Evolutionary conservation across 2,329 filamentous ascomycete species (phyloP), one percentile per base, ranked within the genome.

Genomic region (Macrophomina phaseolina): DNA sequence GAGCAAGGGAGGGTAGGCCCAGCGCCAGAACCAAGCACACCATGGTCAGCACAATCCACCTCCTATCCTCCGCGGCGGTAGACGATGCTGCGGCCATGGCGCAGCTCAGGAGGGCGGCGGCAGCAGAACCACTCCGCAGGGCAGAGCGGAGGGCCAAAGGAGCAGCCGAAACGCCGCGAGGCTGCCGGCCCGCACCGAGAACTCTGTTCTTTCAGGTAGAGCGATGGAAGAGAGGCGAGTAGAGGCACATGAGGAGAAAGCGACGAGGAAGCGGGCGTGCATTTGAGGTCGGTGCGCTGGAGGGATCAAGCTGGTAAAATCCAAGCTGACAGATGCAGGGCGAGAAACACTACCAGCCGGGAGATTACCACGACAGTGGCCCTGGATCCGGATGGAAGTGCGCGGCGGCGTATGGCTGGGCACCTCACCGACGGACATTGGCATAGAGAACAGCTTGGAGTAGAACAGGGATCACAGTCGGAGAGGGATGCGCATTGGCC

Each of bases 11-110:
- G 11, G 64, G 46, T 42, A 66, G 16, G 11, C 51, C 46, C 45
- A 66, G 36, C 18, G 64, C 45, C 42, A 66, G 28, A 2, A 23
- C 42, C 52, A 66, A 28, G 14, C 64, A 51, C 23, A 60, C 42
- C 9, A 66, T 52, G 32, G 46, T 48, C n/a, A 66, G 45, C 18
- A 66, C 45, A 5, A 66, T 6, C 53, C 53, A 66, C 32, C 64
- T 46, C 23, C 36, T 48, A 11, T 66, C 64, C 36, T 66, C 64
- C 2, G 8, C n/a, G n/a, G 60, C 28, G 28, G 49, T 16, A 14
- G 61, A 23, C 16, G 58, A 62, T 3, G 40, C 32, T 5, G 61
- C 42, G 11, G 52, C 52, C 63, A 65, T 65, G 63, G 12, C 32
- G 63, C 3, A 9, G 18, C 7, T 14, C 32, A 4, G 30, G 30